phyloP scores from a whole-genome alignment of 371 early-diverging fungal species.

The Mortierella sp. region DNA sequence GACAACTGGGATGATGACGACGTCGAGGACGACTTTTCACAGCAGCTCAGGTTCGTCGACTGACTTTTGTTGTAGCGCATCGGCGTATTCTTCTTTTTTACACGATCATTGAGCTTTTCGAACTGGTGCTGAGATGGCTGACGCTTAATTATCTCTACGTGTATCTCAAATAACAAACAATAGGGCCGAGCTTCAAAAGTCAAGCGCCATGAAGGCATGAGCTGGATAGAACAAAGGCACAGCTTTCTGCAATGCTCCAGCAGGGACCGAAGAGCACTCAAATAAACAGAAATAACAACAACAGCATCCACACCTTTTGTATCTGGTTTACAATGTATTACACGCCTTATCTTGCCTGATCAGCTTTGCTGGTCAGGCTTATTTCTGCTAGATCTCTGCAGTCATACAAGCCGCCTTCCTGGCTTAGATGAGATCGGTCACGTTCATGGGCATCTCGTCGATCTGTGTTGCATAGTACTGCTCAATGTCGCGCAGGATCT shows the following conservation, averaged over 20 bases:
- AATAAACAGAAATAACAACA: background rate
- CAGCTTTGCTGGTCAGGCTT: background rate
- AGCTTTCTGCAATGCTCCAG: background rate
- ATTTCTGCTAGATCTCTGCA: background rate
- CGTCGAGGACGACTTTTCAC: constrained; percentile 91
- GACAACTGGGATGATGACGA: constrained; percentile 96
- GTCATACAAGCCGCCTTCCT: background rate
- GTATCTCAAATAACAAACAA: background rate
- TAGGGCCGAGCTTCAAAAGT: constrained; percentile 55
- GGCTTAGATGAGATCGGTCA: constrained; percentile 54
- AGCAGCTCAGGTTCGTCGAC: constrained; percentile 77
- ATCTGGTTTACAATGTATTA: constrained; percentile 1
- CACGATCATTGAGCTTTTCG: background rate
- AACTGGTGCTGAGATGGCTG: background rate
- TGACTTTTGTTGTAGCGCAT: background rate
- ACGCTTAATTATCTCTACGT: background rate
- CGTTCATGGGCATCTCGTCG: constrained; percentile 96
- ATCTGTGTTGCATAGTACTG: constrained; percentile 95
- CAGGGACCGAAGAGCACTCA: background rate
- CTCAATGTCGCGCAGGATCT: constrained; percentile 92
- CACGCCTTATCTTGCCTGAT: background rate
- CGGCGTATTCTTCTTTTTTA: background rate
- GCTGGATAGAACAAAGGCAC: background rate
- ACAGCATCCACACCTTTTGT: background rate
- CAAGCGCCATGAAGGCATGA: constrained; percentile 35